These are phyloP conservation scores for Solanum hybrid DNA, from an alignment of 305 asterid species.

Conservation along the genomic window DNA sequence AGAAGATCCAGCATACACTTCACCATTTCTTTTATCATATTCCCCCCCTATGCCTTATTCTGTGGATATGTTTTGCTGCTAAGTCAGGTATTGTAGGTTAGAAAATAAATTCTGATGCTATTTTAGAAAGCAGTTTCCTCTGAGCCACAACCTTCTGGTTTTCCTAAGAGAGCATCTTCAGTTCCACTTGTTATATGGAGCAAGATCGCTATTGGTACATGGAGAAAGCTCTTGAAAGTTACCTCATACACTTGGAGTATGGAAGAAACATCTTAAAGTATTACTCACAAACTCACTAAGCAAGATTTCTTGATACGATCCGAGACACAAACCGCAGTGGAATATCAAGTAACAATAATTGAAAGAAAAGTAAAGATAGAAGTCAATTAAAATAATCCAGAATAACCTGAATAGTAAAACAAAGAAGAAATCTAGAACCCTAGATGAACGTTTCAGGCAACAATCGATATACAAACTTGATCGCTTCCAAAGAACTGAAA, in stretches of 20 bases:
- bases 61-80: not conserved
- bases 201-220: not conserved
- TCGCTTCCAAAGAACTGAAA: not conserved
- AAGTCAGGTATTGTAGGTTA: not conserved
- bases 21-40: not conserved
- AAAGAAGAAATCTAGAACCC: not conserved
- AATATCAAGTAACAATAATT: not conserved
- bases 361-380: not conserved
- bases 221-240: not conserved
- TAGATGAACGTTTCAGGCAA: not conserved
- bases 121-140: not conserved
- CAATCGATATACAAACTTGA: not conserved
- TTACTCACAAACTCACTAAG: not conserved
- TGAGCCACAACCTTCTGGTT: not conserved
- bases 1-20: not conserved
- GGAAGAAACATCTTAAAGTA: not conserved
- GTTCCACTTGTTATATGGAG: not conserved
- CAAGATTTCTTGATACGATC: not conserved
- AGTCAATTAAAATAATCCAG: not conserved
- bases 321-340: not conserved
- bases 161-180: not conserved
- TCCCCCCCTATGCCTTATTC: not conserved
- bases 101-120: not conserved
- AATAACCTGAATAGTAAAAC: not conserved
- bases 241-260: not conserved